Percentiles rank a stretch among this genome's conserved stretches.
These are phyloP conservation scores for Rosa multiflora DNA, from an alignment of 306 rosid genomes.

Conservation along the genomic window DNA sequence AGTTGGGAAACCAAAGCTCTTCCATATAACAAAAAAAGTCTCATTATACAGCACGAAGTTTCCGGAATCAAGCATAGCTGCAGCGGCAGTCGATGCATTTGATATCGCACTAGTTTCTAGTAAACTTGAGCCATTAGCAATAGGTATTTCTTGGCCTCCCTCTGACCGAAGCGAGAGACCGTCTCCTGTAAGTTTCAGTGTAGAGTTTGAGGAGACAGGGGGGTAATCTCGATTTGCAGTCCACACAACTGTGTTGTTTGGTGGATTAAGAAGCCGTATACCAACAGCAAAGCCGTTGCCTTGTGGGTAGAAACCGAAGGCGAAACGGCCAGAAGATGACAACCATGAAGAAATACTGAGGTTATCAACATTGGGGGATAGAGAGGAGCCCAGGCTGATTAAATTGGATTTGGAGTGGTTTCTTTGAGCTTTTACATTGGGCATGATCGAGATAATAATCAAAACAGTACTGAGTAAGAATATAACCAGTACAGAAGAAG, in stretches of 20 bases:
- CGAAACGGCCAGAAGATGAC: constrained; percentile 18
- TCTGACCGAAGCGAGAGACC: neutral
- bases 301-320: constrained; percentile 27
- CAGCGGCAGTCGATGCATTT: neutral
- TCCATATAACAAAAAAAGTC: neutral
- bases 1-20: constrained; percentile 8
- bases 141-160: neutral
- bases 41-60: constrained; percentile 16
- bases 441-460: neutral
- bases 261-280: constrained; percentile 2
- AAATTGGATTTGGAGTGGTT: neutral
- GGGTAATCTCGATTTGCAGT: constrained; percentile 21
- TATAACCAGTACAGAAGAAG: neutral
- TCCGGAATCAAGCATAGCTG: constrained; percentile 23
- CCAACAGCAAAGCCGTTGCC: constrained; percentile 18
- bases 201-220: neutral
- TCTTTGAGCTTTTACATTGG: neutral
- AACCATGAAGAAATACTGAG: neutral
- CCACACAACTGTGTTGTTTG: constrained; percentile 16
- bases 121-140: neutral
- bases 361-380: neutral
- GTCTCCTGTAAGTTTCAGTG: neutral
- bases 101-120: neutral
- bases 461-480: no score
- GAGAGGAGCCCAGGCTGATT: neutral